Base-by-base conservation (phyloP, 163 green algal species). In the Trebouxiophyceae sp. region DNA sequence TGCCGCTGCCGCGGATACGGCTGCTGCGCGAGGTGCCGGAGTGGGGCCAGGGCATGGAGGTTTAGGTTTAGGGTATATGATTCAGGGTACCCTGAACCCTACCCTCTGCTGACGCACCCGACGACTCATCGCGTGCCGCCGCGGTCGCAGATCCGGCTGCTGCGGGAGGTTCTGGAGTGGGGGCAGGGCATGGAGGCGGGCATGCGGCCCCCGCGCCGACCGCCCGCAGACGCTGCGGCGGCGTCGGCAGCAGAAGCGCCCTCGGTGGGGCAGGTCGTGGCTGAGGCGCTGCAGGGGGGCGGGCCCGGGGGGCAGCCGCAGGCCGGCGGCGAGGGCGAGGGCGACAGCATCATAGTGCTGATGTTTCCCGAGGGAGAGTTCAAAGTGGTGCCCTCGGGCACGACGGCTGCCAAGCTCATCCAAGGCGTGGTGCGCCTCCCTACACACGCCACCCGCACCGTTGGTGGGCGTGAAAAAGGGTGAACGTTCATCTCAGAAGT, bases 91-190 rank as follows among this genome's bases (percentile, higher is more conserved):
- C n/a, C n/a, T n/a, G n/a, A n/a, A n/a, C n/a, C n/a, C n/a, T n/a
- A n/a, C n/a, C n/a, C n/a, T n/a, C n/a, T n/a, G n/a, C n/a, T n/a
- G n/a, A n/a, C n/a, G n/a, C n/a, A n/a, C n/a, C n/a, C n/a, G n/a
- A n/a, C n/a, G n/a, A n/a, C n/a, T n/a, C n/a, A n/a, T n/a, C n/a
- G n/a, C n/a, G 5, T 44, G 3, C 24, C 32, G 22, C 24, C 70
- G 32, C 31, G 33, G 27, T 23, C 32, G 46, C 72, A 69, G 63
- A 76, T 75, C 33, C 72, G 58, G 55, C 77, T 89, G 74, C 73
- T 92, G 63, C 76, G 86, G 6, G 69, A 66, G 39, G 79, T 89
- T 69, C 81, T 93, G 60, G 80, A 89, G 69, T 91, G 86, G 86
- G 77, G 81, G 4, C 34, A 56, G 0, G 78, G 79, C 24, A 73